Evolutionary conservation across 352 stramenopile genomes (phyloP).

Genomic region (Pythium rhizo-oryzae): DNA sequence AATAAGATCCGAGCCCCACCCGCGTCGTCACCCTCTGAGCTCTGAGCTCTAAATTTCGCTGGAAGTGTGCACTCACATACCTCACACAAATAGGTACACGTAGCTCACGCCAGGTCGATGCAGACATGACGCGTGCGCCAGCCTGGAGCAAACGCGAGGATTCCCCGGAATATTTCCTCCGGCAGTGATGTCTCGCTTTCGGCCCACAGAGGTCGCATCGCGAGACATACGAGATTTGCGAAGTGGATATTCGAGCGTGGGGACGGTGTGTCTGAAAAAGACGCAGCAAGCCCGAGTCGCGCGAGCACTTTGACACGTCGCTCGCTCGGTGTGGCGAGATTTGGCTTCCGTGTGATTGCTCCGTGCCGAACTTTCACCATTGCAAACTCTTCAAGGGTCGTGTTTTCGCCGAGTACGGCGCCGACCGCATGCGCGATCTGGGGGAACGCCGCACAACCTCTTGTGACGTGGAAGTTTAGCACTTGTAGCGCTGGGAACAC

Average conservation of each 20-base stretch:
- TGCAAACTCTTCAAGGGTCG: constrained; percentile 1
- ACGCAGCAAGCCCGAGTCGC: not conserved
- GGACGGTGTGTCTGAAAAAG: not conserved
- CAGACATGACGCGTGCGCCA: constrained; percentile 6
- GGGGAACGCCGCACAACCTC: not conserved
- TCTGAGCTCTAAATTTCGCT: not conserved
- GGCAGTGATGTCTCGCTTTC: not conserved
- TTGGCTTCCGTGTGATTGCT: not conserved
- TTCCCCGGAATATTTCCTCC: not conserved
- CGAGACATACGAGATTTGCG: not conserved
- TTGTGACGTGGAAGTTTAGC: not conserved
- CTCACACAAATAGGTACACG: not conserved
- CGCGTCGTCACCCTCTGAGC: not conserved
- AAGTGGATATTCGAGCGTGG: not conserved
- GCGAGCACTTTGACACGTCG: constrained; percentile 6
- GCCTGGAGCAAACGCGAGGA: not conserved
- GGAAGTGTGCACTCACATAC: not conserved
- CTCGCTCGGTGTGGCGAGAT: not conserved
- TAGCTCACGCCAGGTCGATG: constrained; percentile 11
- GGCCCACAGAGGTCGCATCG: not conserved
- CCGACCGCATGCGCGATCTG: not conserved
- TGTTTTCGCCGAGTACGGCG: not conserved
- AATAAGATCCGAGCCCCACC: not conserved
- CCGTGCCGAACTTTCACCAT: constrained; percentile 11
- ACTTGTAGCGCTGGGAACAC: not conserved